Evolutionary conservation across 768 basidiomycete genomes (phyloP).

Genomic region (Leccinum uliginosum): DNA sequence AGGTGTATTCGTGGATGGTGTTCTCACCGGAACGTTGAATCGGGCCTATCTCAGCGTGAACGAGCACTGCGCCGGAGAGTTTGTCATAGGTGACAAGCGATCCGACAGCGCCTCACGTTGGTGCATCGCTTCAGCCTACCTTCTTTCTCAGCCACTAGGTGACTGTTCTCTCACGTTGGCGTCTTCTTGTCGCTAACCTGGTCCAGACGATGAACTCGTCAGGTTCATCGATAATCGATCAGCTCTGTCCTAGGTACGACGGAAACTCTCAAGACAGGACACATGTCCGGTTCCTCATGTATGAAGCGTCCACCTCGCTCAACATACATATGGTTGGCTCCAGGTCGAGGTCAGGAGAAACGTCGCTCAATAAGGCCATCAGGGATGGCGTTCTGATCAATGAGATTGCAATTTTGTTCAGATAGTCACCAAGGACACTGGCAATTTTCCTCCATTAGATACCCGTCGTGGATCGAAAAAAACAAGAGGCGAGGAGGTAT

Average conservation of each 20-base stretch:
- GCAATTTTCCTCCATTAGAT: constrained; percentile 13
- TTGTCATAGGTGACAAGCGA: constrained; percentile 54
- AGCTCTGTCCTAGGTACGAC: constrained; percentile 74
- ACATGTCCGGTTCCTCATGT: constrained; percentile 74
- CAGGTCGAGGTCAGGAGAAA: constrained; percentile 38
- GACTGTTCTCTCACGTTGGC: not conserved
- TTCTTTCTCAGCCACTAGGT: constrained; percentile 60
- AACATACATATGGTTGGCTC: constrained; percentile 68
- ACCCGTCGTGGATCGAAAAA: not conserved
- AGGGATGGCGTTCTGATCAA: constrained; percentile 38
- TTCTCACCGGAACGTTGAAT: constrained; percentile 58
- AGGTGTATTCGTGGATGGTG: constrained; percentile 77
- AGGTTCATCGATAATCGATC: constrained; percentile 75
- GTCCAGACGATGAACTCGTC: constrained; percentile 61
- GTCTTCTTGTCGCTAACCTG: constrained; percentile 11
- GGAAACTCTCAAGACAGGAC: constrained; percentile 71
- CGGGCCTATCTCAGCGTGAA: constrained; percentile 56
- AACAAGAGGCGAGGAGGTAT: not conserved
- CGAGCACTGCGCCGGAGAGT: constrained; percentile 37
- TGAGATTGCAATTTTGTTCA: constrained; percentile 40
- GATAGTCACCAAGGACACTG: constrained; percentile 28
- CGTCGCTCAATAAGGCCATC: constrained; percentile 36
- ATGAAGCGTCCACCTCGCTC: constrained; percentile 78
- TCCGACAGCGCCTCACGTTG: constrained; percentile 39
- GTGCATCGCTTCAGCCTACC: constrained; percentile 64